phyloP scores from a whole-genome alignment of 805 yeast genomes.

The Scheffersomyces coipomensis region DNA sequence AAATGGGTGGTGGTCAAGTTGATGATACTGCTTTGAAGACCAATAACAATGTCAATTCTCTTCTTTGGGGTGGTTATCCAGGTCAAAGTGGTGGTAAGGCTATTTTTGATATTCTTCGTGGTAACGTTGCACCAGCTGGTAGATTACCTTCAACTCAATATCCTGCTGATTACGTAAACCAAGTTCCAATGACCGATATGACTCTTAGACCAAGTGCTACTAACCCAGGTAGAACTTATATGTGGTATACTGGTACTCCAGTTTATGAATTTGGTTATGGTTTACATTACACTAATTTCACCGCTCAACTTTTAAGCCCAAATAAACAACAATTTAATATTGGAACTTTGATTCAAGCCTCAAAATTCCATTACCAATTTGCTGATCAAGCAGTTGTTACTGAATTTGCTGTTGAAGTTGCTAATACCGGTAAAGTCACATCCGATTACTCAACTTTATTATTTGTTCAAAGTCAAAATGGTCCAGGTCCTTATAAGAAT shows the following conservation, averaged over 20 bases:
- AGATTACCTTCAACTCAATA: constrained; percentile 7
- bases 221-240: constrained; percentile 7
- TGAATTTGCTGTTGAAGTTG: constrained; percentile 1
- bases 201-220: constrained; percentile 5
- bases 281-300: constrained; percentile 8
- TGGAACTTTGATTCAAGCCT: not conserved
- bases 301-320: constrained; percentile 1
- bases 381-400: constrained; percentile 1
- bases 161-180: constrained; percentile 4
- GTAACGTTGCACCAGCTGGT: constrained; percentile 7
- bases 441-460: constrained; percentile 6
- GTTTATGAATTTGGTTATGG: constrained; percentile 9
- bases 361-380: not conserved
- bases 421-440: constrained; percentile 4
- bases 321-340: constrained; percentile 1
- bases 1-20: constrained; percentile 6
- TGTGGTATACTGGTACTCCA: constrained; percentile 7
- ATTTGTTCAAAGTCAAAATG: constrained; percentile 1
- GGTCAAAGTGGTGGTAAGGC: constrained; percentile 9
- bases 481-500: constrained; percentile 6
- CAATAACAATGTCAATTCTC: constrained; percentile 7
- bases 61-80: constrained; percentile 7
- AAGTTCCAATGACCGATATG: constrained; percentile 7
- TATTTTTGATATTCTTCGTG: constrained; percentile 3
- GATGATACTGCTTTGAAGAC: constrained; percentile 5